Base-by-base conservation (phyloP, 2,329 filamentous ascomycete genomes). In the Sphaerostilbella broomeana region DNA sequence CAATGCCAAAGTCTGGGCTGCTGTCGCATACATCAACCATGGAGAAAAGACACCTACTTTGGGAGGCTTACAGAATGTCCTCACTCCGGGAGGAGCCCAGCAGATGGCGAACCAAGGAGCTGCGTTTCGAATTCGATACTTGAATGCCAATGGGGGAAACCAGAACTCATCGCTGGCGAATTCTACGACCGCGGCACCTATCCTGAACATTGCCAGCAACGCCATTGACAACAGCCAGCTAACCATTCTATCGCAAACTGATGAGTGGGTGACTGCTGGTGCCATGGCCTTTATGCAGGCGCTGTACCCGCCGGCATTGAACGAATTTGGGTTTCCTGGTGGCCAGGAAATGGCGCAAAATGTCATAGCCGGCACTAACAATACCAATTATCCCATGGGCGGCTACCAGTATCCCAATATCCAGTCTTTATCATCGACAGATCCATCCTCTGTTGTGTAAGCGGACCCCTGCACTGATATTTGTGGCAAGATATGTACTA, bases 371-470 rank as follows among this genome's bases (percentile, higher is more conserved):
- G 38, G 44, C 5, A 47, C 77, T 9, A 75, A 72, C 4, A 59
- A 65, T 3, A 64, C 84, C 5, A 64, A 78, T 18, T 75, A 77
- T 27, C 88, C 88, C 0, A 61, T 94, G 51, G 65, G 75, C 38
- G 87, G 87, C 8, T 94, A 89, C 55, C 88, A 94, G 56, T 78
- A 94, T 48, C 82, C 90, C 13, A 76, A 76, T 2, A 65, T 94
- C 25, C 64, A 71, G 30, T 72, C 74, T 0, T 57, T 79, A 6
- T 63, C 69, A 1, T 58, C 45, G 1, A 48, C 59, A 5, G 71
- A 77, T 41, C 63, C 58, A 9, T 59, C 62, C 13, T 70, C 65
- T 10, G 58, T 69, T 25, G 65, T 59, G 73, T 75, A 56, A 37
- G 38, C 30, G 31, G 10, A 9, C 11, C 6, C 16, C 13, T 12